Base-by-base conservation (phyloP, 768 basidiomycete genomes). In the Tricholoma furcatifolium region DNA sequence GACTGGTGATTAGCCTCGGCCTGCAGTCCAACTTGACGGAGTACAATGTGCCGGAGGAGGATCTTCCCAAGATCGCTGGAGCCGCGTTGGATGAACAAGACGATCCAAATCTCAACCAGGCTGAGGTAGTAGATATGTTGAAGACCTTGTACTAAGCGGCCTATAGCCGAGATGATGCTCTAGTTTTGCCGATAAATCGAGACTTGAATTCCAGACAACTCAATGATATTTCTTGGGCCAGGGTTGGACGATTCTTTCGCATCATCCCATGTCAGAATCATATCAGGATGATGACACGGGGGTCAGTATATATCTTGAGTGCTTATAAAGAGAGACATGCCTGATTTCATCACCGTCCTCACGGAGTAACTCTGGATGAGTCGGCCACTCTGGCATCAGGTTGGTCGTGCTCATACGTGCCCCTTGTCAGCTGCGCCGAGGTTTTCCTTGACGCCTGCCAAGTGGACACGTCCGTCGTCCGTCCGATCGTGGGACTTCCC, bases 31-130 rank as follows among this genome's bases (percentile, higher is more conserved):
- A 70, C 18, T 74, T 90, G 35, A 64, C 71, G 18, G 75, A 83
- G 17, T 87, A 87, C 68, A 80, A 81, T 1, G 85, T 91, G 1
- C 87, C 88, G 7, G 74, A 58, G 41, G 73, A 70, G 42, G 80
- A 88, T 57, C 50, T 87, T 4, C 62, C 71, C 7, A 71, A 65
- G 39, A 80, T 91, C 54, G 84, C 87, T 8, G 70, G 68, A 54
- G 65, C 65, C 34, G 79, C 76, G 8, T 61, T 83, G 46, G 78
- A 77, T 17, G 69, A 67, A 15, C 67, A 71, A 54, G 71, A 74
- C 38, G 67, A 80, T 54, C 69, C 71, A 14, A 53, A 62, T 36
- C 53, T 70, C 32, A 68, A 27, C 27, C 27, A 27, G 27, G 27
- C 69, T 3, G 71, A 68, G 45, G 76, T 84, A 4, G 72, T 82